phyloP scores from a whole-genome alignment of 2,329 filamentous ascomycete genomes.

The Fusarium sp. region DNA sequence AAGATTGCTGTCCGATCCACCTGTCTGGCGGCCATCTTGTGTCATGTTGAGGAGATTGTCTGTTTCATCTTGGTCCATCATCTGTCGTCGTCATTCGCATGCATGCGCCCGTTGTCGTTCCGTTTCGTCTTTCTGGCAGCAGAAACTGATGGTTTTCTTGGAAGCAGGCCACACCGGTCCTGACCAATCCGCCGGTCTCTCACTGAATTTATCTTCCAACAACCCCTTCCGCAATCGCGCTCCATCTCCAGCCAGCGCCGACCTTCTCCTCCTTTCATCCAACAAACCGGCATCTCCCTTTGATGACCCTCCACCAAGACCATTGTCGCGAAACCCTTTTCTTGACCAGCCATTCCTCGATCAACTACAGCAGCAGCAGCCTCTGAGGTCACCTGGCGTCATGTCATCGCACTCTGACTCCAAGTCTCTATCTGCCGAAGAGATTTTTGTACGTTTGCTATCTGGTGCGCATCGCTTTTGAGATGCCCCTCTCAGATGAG shows the following conservation, averaged over 20 bases:
- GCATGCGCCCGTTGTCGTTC: constrained; percentile 40
- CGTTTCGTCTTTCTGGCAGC: constrained; percentile 40
- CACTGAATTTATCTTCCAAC: constrained; percentile 78
- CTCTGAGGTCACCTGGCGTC: constrained; percentile 54
- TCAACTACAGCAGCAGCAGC: constrained; percentile 45
- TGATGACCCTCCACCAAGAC: constrained; percentile 66
- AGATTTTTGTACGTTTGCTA: constrained; percentile 73
- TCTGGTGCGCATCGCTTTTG: not conserved
- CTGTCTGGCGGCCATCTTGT: constrained; percentile 42
- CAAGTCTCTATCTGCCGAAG: constrained; percentile 65
- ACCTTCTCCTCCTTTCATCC: constrained; percentile 46
- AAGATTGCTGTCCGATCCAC: constrained; percentile 40
- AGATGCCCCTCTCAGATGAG: not conserved
- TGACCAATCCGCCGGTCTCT: constrained; percentile 54
- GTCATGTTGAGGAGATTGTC: constrained; percentile 47
- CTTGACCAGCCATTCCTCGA: constrained; percentile 61
- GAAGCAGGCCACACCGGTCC: constrained; percentile 41
- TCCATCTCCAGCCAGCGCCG: constrained; percentile 61
- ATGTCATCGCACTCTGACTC: constrained; percentile 60
- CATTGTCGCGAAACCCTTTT: constrained; percentile 77
- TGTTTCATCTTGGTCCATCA: constrained; percentile 45
- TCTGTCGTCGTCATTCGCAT: constrained; percentile 44
- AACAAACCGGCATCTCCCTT: constrained; percentile 63
- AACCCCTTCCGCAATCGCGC: constrained; percentile 81
- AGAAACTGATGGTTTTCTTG: constrained; percentile 39